Evolutionary conservation across 139 green algal genomes (phyloP).

Genomic region (Picochlorum sp.): DNA sequence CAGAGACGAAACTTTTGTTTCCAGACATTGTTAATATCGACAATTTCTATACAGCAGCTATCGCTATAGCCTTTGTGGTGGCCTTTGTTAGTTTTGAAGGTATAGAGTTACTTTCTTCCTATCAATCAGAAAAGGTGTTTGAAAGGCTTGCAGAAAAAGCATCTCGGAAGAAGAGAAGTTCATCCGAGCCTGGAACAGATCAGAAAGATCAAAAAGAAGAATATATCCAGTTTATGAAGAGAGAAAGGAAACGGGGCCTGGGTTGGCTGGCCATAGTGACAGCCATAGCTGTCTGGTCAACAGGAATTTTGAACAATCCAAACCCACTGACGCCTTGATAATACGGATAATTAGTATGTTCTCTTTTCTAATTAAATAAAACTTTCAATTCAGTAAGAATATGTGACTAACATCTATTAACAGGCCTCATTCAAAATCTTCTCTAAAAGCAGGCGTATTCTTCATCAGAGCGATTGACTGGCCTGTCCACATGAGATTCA

Average conservation of each 20-base stretch:
- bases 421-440: too few relatives aligned
- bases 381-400: too few relatives aligned
- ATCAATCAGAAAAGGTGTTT: not conserved
- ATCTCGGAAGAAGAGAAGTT: not conserved
- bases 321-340: conserved; percentile 2
- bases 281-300: conserved; percentile 16
- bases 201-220: too few relatives aligned
- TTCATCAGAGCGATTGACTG: conserved; percentile 5
- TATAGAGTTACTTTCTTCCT: not conserved
- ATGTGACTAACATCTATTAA: too few relatives aligned
- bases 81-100: conserved; percentile 3
- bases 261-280: conserved; percentile 25
- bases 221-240: too few relatives aligned
- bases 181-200: not conserved
- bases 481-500: conserved; percentile 42
- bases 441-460: conserved; percentile 11
- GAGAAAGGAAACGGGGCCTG: conserved; percentile 24
- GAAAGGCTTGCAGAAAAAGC: not conserved
- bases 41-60: not conserved
- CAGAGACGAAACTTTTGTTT: not conserved
- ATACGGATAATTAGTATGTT: too few relatives aligned
- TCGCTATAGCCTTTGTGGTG: not conserved
- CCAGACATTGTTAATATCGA: not conserved
- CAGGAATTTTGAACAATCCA: conserved; percentile 18
- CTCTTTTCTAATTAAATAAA: too few relatives aligned